These are phyloP conservation scores for Saturnispora serradocipensis DNA, from an alignment of 805 yeast genomes.

Conservation along the genomic window DNA sequence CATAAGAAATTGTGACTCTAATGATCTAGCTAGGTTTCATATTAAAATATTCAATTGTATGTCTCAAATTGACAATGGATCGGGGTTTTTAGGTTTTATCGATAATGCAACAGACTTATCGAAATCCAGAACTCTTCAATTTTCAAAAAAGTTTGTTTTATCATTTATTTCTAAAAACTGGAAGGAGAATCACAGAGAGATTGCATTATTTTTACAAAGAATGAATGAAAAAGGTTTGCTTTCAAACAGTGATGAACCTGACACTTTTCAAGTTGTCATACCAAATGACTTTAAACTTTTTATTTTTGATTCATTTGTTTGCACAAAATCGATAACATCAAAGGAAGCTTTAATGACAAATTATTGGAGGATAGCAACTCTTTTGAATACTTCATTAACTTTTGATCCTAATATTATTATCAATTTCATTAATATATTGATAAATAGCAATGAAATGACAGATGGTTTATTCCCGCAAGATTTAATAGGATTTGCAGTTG, in stretches of 20 bases:
- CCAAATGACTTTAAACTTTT: conserved; percentile 27
- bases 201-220: conserved; percentile 36
- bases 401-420: conserved; percentile 20
- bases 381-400: conserved; percentile 30
- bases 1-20: conserved; percentile 43
- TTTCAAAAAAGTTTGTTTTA: conserved; percentile 39
- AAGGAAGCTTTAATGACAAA: conserved; percentile 26
- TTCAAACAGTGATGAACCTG: conserved; percentile 1
- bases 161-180: conserved; percentile 38
- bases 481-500: conserved; percentile 33
- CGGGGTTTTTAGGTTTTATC: conserved; percentile 37
- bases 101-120: conserved; percentile 36
- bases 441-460: conserved; percentile 1
- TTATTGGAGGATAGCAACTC: conserved; percentile 43
- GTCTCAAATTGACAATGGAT: conserved; percentile 27
- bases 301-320: conserved; percentile 21
- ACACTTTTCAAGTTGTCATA: conserved; percentile 18
- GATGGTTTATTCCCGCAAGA: conserved; percentile 30
- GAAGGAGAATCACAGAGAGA: conserved; percentile 28
- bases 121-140: conserved; percentile 36
- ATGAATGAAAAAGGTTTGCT: conserved; percentile 23
- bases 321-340: conserved; percentile 8
- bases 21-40: conserved; percentile 38
- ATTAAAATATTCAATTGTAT: conserved; percentile 34
- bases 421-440: conserved; percentile 14